Conservation (phyloP, 192 early-diverging fungal species). For the Gamsiella multidivaricata region DNA sequence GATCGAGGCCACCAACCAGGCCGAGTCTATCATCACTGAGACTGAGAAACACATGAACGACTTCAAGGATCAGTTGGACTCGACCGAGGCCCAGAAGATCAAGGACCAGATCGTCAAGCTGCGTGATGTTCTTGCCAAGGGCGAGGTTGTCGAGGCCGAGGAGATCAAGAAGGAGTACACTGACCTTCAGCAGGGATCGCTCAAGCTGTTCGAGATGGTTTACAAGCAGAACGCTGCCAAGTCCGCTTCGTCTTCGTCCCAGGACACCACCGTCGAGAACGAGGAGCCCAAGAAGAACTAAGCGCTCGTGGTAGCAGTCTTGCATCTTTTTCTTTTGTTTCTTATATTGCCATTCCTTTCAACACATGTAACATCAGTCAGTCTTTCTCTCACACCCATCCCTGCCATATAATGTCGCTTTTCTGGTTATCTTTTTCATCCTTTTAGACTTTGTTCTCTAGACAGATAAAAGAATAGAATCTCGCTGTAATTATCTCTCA, state of each 20-base stretch:
- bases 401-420: constrained; percentile 7
- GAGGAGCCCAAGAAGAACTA: constrained; percentile 54
- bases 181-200: constrained; percentile 85
- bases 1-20: constrained; percentile 95
- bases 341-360: not conserved
- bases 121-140: constrained; percentile 81
- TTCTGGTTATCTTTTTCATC: constrained; percentile 13
- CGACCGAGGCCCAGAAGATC: constrained; percentile 89
- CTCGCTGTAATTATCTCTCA: constrained; percentile 12
- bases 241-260: constrained; percentile 28
- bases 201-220: constrained; percentile 97
- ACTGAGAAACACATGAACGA: constrained; percentile 95
- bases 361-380: constrained; percentile 31
- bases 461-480: constrained; percentile 2
- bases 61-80: constrained; percentile 96
- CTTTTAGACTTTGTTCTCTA: constrained; percentile 5
- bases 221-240: constrained; percentile 81
- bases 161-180: constrained; percentile 89
- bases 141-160: constrained; percentile 71
- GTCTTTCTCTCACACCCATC: not conserved
- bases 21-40: constrained; percentile 90
- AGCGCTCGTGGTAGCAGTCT: not conserved
- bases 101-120: constrained; percentile 82
- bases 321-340: constrained; percentile 14
- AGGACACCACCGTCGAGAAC: constrained; percentile 49